Conservation (phyloP, 371 early-diverging fungal genomes). For the Mucor irregularis region DNA sequence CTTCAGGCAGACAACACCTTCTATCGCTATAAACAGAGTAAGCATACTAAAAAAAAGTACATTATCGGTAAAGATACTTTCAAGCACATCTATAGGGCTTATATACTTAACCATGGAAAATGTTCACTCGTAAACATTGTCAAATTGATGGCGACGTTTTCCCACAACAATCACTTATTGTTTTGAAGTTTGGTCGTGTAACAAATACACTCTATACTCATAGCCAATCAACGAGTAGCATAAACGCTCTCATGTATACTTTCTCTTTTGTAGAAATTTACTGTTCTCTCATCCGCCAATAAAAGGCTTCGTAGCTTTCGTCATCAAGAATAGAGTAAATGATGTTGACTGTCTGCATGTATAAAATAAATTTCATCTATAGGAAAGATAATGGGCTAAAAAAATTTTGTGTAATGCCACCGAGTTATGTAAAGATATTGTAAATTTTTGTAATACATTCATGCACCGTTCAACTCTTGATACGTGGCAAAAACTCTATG, state of each 20-base stretch:
- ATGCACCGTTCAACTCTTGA: not conserved
- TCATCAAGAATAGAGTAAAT: too few species aligned
- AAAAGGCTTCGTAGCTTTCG: slow-evolving; percentile 4
- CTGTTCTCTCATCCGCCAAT: slow-evolving; percentile 3
- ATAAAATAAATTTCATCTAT: not conserved
- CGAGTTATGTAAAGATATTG: not conserved
- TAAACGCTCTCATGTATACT: not conserved
- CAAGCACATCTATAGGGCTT: too few species aligned
- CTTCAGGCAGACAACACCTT: not conserved
- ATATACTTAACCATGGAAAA: too few species aligned
- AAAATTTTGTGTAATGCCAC: not conserved
- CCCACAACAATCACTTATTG: too few species aligned
- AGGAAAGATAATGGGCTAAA: not conserved
- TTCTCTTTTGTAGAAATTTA: too few species aligned
- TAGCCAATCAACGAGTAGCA: slow-evolving; percentile 8
- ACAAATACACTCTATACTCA: not conserved
- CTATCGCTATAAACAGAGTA: not conserved
- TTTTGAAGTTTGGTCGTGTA: too few species aligned
- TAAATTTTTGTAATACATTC: not conserved
- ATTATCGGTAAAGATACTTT: too few species aligned
- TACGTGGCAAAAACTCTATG: not conserved
- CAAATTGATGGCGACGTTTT: too few species aligned
- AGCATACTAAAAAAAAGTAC: not conserved
- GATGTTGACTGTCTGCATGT: too few species aligned
- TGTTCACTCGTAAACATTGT: too few species aligned